Evolutionary conservation across 768 basidiomycete genomes (phyloP), one percentile per base, ranked within the genome.

Genomic region (Collybiopsis luxurians): DNA sequence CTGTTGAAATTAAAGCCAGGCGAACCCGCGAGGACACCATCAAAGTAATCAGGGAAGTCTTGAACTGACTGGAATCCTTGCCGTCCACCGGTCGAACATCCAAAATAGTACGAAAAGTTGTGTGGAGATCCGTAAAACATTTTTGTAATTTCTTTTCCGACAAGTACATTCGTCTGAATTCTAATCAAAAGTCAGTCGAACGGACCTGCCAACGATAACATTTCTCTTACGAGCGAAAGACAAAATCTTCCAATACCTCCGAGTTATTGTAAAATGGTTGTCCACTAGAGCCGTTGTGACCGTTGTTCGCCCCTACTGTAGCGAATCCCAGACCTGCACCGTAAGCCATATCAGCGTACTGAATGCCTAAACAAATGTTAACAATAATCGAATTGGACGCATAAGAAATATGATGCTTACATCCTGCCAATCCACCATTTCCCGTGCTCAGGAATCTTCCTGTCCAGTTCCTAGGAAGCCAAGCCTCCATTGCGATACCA

Each of bases 31-130:
- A 66, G 54, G 30, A 64, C 47, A 48, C 62, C 65, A 48, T 65
- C 62, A 46, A 66, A 66, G 48, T 66, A 64, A 7, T 61, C 62
- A 3, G 65, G 65, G 43, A 57, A 64, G n/a, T 57, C 40, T 30
- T 57, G 52, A 12, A 59, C 60, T 10, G 60, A 58, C 45, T 61
- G 55, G 12, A 63, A 47, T 15, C 60, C 65, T 57, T 64, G 64
- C 43, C 65, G 60, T 10, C 65, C 66, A 11, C 63, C 66, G 2
- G 58, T 62, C 0, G 61, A 64, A 50, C 66, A 67, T 11, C 66
- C 66, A n/a, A 59, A 31, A 40, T 55, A 67, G 51, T 67, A 67
- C 3, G 61, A 64, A 39, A 61, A 64, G 53, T 26, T 36, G 38
- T 58, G 56, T n/a, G 28, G 49, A 2, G 30, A 24, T 30, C 59